Percentiles rank a stretch among this genome's conserved stretches.
Evolutionary conservation across 768 basidiomycete genomes (phyloP).

Genomic region (Russula compacta): DNA sequence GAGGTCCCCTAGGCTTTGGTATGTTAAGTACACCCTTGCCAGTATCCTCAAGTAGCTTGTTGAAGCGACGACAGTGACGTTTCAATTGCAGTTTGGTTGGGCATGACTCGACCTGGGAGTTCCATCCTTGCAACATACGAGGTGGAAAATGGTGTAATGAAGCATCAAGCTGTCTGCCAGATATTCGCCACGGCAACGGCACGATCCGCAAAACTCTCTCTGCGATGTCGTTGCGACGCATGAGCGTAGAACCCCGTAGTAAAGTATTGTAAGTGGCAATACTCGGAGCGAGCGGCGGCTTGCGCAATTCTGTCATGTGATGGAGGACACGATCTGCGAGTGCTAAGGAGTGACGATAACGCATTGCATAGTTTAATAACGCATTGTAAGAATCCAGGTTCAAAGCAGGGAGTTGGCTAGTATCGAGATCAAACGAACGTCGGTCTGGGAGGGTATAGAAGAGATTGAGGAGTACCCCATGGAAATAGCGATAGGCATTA

Average conservation of each 20-base stretch:
- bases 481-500: slow-evolving; percentile 27
- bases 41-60: background rate
- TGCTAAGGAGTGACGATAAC: slow-evolving; percentile 42
- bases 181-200: slow-evolving; percentile 25
- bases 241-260: slow-evolving; percentile 43
- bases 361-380: slow-evolving; percentile 58
- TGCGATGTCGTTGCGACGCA: slow-evolving; percentile 38
- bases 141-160: background rate
- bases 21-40: slow-evolving; percentile 12
- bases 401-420: slow-evolving; percentile 27
- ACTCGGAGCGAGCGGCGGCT: slow-evolving; percentile 36
- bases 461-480: slow-evolving; percentile 25
- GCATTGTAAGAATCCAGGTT: slow-evolving; percentile 44
- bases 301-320: slow-evolving; percentile 43
- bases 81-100: background rate
- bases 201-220: slow-evolving; percentile 32
- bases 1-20: slow-evolving; percentile 13
- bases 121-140: background rate
- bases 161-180: slow-evolving; percentile 10
- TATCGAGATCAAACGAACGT: background rate
- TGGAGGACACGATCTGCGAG: slow-evolving; percentile 42
- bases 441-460: slow-evolving; percentile 4
- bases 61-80: background rate
- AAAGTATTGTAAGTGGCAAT: slow-evolving; percentile 50
- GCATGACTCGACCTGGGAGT: background rate